These are phyloP conservation scores for Apiotrichum gracile DNA, from an alignment of 1,284 basidiomycete species.

Conservation along the genomic window DNA sequence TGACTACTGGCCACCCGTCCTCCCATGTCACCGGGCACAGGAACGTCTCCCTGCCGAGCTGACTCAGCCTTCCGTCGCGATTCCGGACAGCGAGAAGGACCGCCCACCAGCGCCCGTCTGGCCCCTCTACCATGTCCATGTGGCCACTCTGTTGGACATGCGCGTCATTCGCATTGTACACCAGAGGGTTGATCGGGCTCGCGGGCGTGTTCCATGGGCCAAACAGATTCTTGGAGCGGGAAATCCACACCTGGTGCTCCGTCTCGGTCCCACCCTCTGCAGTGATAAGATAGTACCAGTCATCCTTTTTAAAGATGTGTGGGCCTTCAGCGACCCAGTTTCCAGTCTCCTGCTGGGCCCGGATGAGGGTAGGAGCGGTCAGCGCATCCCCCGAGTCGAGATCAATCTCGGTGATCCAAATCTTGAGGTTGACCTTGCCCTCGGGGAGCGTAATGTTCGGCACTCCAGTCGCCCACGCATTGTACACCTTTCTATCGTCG, in stretches of 20 bases:
- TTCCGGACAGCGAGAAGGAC: conserved; percentile 22
- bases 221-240: conserved; percentile 10
- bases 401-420: conserved; percentile 9
- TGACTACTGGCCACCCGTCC: conserved; percentile 24
- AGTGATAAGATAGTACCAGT: conserved; percentile 25
- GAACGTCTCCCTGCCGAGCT: conserved; percentile 24
- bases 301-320: conserved; percentile 26
- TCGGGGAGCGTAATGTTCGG: too few species aligned
- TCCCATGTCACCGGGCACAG: conserved; percentile 20
- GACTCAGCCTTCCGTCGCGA: neutral
- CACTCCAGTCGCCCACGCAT: neutral
- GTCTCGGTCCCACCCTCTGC: conserved; percentile 35
- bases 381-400: conserved; percentile 2
- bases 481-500: conserved; percentile 18
- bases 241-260: conserved; percentile 22
- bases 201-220: conserved; percentile 14
- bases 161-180: conserved; percentile 20
- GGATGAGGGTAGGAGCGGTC: neutral
- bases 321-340: conserved; percentile 24
- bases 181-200: conserved; percentile 19
- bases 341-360: neutral
- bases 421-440: neutral
- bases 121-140: conserved; percentile 22
- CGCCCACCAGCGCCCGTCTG: conserved; percentile 22
- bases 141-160: conserved; percentile 24